Evolutionary conservation across 306 rosid genomes (phyloP).

Genomic region (Cicer arietinum): DNA sequence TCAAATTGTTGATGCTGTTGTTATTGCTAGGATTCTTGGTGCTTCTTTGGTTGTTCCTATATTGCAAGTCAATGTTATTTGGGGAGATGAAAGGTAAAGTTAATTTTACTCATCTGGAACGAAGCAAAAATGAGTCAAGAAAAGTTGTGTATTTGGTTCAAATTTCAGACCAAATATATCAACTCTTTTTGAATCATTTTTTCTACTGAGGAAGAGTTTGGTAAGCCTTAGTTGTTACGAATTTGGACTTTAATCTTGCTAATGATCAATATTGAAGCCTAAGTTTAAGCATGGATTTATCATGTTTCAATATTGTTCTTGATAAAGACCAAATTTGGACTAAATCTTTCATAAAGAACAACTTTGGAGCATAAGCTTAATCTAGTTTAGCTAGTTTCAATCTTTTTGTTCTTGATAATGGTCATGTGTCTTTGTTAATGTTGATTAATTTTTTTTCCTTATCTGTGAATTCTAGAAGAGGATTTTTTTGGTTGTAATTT

Average conservation of each 20-base stretch:
- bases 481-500: background rate
- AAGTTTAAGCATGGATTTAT: background rate
- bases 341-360: conserved; percentile 3
- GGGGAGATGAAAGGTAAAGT: conserved; percentile 97
- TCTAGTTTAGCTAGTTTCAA: conserved; percentile 1
- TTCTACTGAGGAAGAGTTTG: background rate
- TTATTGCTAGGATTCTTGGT: conserved; percentile 95
- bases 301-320: conserved; percentile 10
- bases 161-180: too few relatives aligned
- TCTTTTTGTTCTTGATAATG: conserved; percentile 30
- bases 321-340: conserved; percentile 4
- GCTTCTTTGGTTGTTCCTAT: conserved; percentile 94
- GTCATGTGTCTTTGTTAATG: background rate
- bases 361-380: background rate
- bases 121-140: too few relatives aligned
- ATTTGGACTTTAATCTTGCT: conserved; percentile 17
- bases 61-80: conserved; percentile 91
- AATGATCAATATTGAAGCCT: background rate
- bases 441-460: conserved; percentile 17
- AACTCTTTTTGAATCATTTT: too few relatives aligned
- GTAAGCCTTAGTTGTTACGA: background rate
- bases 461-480: conserved; percentile 2
- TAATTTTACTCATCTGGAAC: background rate
- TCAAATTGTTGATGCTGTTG: conserved; percentile 97
- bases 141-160: too few relatives aligned